Evolutionary conservation across 257 asterid species (phyloP), one percentile per base, ranked within the genome.

Genomic region (Ocimum tenuiflorum): DNA sequence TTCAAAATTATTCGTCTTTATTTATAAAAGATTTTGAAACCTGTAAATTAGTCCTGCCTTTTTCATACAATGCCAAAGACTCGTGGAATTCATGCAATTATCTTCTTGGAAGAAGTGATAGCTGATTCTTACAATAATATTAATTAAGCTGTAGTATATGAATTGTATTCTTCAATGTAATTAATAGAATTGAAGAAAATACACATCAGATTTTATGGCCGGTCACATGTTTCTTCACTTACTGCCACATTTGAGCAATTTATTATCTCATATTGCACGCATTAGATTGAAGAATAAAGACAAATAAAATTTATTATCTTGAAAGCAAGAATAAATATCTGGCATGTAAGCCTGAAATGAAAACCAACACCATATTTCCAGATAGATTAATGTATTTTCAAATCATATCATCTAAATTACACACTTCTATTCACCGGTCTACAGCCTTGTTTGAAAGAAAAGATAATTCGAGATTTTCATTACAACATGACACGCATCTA

Each of bases 231-330:
- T 65, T 57, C 43, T 18, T 48, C 43, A 19, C 19, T 49, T 29
- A 56, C 63, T 63, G 39, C 57, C 39, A 60, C 31, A 67, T 68
- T 61, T 36, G 54, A 46, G 69, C 7, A 55, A 18, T 47, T 20
- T 67, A 50, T n/a, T 64, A 41, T 31, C n/a, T 14, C 11, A 22
- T 35, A 11, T 10, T 19, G 51, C 13, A 54, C 19, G 27, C 6
- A 31, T 38, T 8, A 13, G 38, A 47, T 33, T 3, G 17, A 19
- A n/a, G n/a, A n/a, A n/a, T n/a, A n/a, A n/a, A n/a, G n/a, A n/a
- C n/a, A n/a, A n/a, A n/a, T n/a, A n/a, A n/a, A n/a, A n/a, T n/a
- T n/a, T n/a, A n/a, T n/a, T n/a, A n/a, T n/a, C n/a, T n/a, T n/a
- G n/a, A n/a, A n/a, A n/a, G n/a, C n/a, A n/a, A n/a, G n/a, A n/a